These are phyloP conservation scores for Fraxinus ornus DNA, from an alignment of 305 asterid genomes.

Conservation along the genomic window DNA sequence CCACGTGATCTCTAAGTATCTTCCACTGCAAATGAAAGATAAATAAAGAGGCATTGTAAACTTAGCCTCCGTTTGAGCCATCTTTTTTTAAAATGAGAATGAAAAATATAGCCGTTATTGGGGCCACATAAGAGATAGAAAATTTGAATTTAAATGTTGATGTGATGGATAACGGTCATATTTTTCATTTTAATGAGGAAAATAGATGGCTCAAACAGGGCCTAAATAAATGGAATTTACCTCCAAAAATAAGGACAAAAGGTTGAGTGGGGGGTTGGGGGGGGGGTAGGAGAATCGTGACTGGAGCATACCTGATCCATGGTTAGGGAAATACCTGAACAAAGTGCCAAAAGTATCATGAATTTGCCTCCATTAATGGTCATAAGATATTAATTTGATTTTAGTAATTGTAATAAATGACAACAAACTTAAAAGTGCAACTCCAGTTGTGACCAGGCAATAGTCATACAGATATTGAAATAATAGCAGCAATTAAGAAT, in stretches of 20 bases:
- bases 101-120: no score
- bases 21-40: slow-evolving; percentile 47
- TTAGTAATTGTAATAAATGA: background rate
- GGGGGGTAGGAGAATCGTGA: background rate
- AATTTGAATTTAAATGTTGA: no score
- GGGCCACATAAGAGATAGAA: no score
- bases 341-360: background rate
- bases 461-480: background rate
- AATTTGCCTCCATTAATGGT: background rate
- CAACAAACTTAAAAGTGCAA: background rate
- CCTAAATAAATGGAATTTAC: no score
- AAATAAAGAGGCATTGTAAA: background rate
- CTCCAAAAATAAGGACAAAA: no score
- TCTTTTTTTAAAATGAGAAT: no score
- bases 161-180: no score
- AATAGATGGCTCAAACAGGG: no score
- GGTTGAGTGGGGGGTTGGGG: no score
- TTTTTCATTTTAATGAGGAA: no score
- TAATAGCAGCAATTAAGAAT: background rate
- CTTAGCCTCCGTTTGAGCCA: no score
- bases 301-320: slow-evolving; percentile 50
- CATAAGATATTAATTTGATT: background rate
- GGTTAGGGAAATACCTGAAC: slow-evolving; percentile 49
- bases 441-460: background rate
- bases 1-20: slow-evolving; percentile 49